Base-by-base conservation (phyloP, 257 asterid species). In the Fraxinus cuspidata region DNA sequence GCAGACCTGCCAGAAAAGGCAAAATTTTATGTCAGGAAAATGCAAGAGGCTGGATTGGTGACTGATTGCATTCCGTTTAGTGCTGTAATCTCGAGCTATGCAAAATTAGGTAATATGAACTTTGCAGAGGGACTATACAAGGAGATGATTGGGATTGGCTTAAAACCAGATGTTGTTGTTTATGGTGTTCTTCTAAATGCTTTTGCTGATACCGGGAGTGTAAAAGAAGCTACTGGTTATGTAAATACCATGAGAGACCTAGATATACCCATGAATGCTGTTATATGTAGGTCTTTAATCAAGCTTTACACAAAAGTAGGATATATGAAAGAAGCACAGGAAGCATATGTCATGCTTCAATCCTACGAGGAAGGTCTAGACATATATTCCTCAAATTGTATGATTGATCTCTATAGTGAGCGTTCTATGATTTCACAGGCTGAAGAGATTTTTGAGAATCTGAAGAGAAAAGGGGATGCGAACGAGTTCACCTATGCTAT, bases 261-360 rank as follows among this genome's bases (percentile, higher is more conserved):
- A 51, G 94, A 93, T 11, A 74, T 96, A 74, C 86, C 81, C 19
- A 78, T 87, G 86, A 92, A 96, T 81, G 84, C 66, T 34, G 91
- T 92, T 25, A 72, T 96, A 47, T 89, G 88, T 47, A 92, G 84
- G 77, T 93, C 97, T 40, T 79, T 93, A 81, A 89, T 96, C 51
- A 93, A 96, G 92, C 90, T 96, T 38, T 96, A 93, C 70, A 90
- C 97, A 10, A 96, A 90, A 84, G 92, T 88, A 51, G 99, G 98
- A 64, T 89, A 86, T 83, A 80, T 93, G 85, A 85, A 83, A 81
- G 98, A 93, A 84, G 99, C 98, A 4, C 86, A 85, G 67, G 96
- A 90, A 82, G 85, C 85, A 7, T 90, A 85, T 77, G 72, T 38
- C 64, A 73, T 70, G 66, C 96, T 92, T 37, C 87, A 82, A 71